These are phyloP conservation scores for Colletotrichum scovillei DNA, from an alignment of 2,329 filamentous ascomycete species.

Conservation along the genomic window DNA sequence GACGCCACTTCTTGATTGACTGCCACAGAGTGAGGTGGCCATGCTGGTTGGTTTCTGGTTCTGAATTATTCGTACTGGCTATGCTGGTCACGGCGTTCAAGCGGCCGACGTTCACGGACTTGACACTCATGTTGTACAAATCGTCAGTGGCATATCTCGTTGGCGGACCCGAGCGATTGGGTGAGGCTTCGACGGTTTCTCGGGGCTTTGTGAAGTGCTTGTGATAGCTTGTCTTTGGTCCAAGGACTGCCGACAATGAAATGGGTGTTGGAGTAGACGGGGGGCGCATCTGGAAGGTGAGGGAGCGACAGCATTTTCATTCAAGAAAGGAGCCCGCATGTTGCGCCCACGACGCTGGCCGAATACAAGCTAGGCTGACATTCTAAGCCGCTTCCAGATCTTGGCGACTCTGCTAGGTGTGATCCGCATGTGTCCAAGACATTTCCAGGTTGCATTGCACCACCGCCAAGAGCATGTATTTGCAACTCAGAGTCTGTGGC, in stretches of 20 bases:
- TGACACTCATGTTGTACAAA: conserved; percentile 19
- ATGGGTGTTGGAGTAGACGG: conserved; percentile 5
- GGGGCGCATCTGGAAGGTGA: conserved; percentile 1
- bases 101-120: conserved; percentile 4
- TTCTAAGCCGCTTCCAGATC: conserved; percentile 25
- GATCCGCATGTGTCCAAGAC: conserved; percentile 22
- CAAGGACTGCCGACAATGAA: not conserved
- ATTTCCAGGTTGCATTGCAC: conserved; percentile 24
- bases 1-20: conserved; percentile 41
- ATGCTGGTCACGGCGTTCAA: conserved; percentile 18
- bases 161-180: not conserved
- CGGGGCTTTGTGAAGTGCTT: not conserved
- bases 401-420: conserved; percentile 22
- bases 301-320: conserved; percentile 26
- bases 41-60: conserved; percentile 30
- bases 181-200: not conserved
- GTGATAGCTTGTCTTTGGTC: not conserved
- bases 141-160: conserved; percentile 21
- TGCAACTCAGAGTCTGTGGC: conserved; percentile 7
- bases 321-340: not conserved
- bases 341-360: not conserved
- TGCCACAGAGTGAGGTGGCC: conserved; percentile 38
- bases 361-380: not conserved
- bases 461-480: conserved; percentile 12
- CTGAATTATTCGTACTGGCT: conserved; percentile 14